These are phyloP conservation scores for Paspalum vaginatum DNA, from an alignment of 176 grass and related monocot genomes.

Conservation along the genomic window DNA sequence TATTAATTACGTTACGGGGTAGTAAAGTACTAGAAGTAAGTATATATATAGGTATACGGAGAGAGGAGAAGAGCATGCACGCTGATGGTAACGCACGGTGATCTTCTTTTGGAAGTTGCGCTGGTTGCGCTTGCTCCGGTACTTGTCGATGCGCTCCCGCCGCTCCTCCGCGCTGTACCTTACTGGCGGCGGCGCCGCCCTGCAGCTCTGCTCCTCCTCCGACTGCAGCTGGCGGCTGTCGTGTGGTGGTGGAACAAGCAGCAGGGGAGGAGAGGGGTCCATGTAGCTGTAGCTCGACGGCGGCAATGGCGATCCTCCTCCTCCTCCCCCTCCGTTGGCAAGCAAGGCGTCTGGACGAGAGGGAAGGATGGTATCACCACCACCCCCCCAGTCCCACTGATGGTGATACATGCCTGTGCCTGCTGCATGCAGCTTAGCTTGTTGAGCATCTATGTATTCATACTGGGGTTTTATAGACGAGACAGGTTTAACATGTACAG, in stretches of 20 bases:
- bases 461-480: too few species aligned
- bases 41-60: too few species aligned
- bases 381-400: background rate
- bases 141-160: constrained; percentile 86
- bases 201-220: background rate
- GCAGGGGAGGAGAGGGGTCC: background rate
- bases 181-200: background rate
- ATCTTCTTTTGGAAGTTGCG: constrained; percentile 98
- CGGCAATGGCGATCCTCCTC: background rate
- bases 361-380: background rate
- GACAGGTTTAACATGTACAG: too few species aligned
- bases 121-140: constrained; percentile 80
- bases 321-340: constrained; percentile 8
- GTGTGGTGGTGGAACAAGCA: background rate
- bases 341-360: constrained; percentile 4
- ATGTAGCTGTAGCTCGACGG: background rate
- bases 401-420: background rate
- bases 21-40: too few species aligned
- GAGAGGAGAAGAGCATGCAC: too few species aligned
- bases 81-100: too few species aligned
- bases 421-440: background rate
- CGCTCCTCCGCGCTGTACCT: constrained; percentile 76
- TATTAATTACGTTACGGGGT: too few species aligned
- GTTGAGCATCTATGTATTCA: too few species aligned
- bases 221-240: too few species aligned